Conservation (phyloP, 2,329 filamentous ascomycete species). For the Sporothrix brasiliensis region DNA sequence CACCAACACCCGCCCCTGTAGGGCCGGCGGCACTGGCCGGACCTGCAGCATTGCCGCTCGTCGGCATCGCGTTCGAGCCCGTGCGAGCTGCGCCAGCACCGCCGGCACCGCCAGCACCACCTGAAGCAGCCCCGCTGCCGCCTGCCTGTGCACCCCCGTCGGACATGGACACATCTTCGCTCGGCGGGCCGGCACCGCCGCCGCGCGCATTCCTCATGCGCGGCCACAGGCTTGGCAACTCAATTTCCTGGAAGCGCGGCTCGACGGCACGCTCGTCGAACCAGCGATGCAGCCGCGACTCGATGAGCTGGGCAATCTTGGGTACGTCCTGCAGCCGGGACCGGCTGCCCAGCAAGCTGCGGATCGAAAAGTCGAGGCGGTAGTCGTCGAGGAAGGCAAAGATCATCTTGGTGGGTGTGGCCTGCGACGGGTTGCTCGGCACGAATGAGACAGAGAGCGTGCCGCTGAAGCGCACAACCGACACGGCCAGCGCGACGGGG, state of each 20-base stretch:
- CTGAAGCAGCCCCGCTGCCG: neutral
- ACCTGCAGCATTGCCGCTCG: neutral
- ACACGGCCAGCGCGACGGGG: conserved; percentile 88
- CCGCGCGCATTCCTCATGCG: conserved; percentile 80
- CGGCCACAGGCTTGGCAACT: conserved; percentile 80
- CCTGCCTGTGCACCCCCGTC: neutral
- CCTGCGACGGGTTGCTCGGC: conserved; percentile 68
- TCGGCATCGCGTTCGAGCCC: neutral
- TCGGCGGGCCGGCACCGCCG: conserved; percentile 44
- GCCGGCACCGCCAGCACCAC: neutral
- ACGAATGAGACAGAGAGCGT: conserved; percentile 93
- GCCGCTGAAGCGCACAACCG: conserved; percentile 90
- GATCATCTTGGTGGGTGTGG: conserved; percentile 82
- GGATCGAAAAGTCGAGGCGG: conserved; percentile 77
- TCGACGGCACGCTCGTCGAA: conserved; percentile 86
- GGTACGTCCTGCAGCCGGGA: conserved; percentile 81
- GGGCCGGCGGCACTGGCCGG: neutral
- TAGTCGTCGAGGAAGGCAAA: conserved; percentile 95
- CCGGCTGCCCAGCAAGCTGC: conserved; percentile 77
- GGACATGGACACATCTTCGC: conserved; percentile 32
- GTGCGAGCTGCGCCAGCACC: neutral
- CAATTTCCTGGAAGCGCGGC: conserved; percentile 84
- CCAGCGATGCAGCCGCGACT: conserved; percentile 79
- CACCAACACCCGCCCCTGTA: neutral
- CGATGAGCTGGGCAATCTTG: conserved; percentile 83